Base-by-base conservation (phyloP, 1,284 basidiomycete species). In the Marasmius sp. region DNA sequence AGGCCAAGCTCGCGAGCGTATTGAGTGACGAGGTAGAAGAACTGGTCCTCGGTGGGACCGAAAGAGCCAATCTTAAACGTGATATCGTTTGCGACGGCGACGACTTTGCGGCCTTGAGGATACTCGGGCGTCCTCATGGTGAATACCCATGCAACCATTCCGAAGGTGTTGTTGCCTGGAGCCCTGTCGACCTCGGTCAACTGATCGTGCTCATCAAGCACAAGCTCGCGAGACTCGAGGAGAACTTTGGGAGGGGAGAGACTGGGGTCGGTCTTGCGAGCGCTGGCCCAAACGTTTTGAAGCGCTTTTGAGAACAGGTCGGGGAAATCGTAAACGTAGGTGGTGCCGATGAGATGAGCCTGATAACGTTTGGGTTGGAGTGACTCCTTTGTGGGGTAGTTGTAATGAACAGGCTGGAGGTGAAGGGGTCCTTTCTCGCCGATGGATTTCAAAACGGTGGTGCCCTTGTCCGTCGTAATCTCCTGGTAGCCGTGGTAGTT, bases 401-500 rank as follows among this genome's bases (percentile, higher is more conserved):
- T 84, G 67, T 91, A 88, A 76, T 94, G 92, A 68, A 96, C 95
- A 33, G 94, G 94, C 77, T 95, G 95, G 52, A 97, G 83, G 77
- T 98, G 95, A 64, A 96, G 84, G 57, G 95, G 93, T 10, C 96
- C 95, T 73, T 93, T 94, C 64, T 95, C 93, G 55, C 96, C 96
- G 67, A 98, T 97, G 7, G 96, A 97, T 78, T 97, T 97, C 67
- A 99, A 85, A 68, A 98, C 95, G 7, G 90, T 91, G 8, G 91
- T 91, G 55, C 97, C 97, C 77, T 93, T 96, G 74, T 98, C 96
- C 52, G 94, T 97, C 49, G 89, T 90, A 69, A 98, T 94, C 80
- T 99, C 97, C 77, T 98, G 95, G 81, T 99, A 99, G n/a, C 93
- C 94, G 73, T 97, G 94, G 81, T 92, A 98, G 76, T 98, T 97